Evolutionary conservation across 164 flowering plant genomes (phyloP).

Genomic region (Echeveria elegans): DNA sequence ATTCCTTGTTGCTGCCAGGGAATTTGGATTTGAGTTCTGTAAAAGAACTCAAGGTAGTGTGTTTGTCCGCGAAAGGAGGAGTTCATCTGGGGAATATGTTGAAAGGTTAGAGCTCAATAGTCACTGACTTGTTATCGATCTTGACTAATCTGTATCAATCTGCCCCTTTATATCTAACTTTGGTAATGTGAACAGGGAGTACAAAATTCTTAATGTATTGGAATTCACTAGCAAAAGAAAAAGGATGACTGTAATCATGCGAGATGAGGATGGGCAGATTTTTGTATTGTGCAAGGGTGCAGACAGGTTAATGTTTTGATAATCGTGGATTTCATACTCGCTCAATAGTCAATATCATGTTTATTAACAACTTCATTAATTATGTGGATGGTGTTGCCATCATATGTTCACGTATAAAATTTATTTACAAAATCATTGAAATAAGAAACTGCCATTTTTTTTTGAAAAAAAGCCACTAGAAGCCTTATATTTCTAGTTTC

Average conservation of each 20-base stretch:
- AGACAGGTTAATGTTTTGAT: conserved; percentile 33
- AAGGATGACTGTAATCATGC: conserved; percentile 65
- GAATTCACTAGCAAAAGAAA: conserved; percentile 57
- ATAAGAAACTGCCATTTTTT: not conserved
- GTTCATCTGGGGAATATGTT: conserved; percentile 20
- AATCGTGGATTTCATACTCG: not conserved
- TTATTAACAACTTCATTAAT: not conserved
- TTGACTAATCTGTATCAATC: not conserved
- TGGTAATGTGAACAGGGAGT: conserved; percentile 32
- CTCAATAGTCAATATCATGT: not conserved
- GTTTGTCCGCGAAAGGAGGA: conserved; percentile 33
- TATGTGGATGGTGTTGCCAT: not conserved
- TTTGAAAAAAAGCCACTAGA: not conserved
- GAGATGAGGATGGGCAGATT: conserved; percentile 42
- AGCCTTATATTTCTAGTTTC: not conserved
- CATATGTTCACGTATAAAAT: not conserved
- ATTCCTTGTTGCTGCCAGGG: conserved; percentile 33
- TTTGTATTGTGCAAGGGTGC: conserved; percentile 71
- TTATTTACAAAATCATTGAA: not conserved
- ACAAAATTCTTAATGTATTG: conserved; percentile 45
- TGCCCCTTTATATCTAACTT: not conserved
- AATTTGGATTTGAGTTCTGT: conserved; percentile 35
- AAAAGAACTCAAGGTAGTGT: conserved; percentile 33
- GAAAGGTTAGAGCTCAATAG: conserved; percentile 29
- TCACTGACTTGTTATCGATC: not conserved